These are phyloP conservation scores for Dacryopinax primogenitus DNA, from an alignment of 768 basidiomycete genomes.

Conservation along the genomic window DNA sequence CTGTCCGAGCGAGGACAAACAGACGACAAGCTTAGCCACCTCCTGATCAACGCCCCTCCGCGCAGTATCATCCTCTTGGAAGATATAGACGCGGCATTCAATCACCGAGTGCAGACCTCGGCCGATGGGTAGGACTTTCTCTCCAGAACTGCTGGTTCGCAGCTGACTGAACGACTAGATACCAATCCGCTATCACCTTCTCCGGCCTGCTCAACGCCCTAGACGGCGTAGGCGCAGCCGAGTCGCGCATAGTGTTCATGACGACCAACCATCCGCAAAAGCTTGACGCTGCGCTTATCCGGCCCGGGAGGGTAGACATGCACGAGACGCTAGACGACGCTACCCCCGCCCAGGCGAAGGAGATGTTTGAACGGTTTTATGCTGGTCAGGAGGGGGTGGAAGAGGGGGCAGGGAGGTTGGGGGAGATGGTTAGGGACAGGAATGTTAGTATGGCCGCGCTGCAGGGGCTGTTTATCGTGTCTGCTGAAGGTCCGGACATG, in stretches of 20 bases:
- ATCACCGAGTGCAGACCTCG: slow-evolving; percentile 74
- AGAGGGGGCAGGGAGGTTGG: slow-evolving; percentile 40
- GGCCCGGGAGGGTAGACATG: slow-evolving; percentile 90
- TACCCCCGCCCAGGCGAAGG: slow-evolving; percentile 59
- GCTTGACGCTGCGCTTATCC: slow-evolving; percentile 86
- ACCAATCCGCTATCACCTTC: slow-evolving; percentile 91
- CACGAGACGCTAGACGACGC: slow-evolving; percentile 77
- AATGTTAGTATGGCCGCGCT: slow-evolving; percentile 89
- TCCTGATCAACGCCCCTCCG: slow-evolving; percentile 86
- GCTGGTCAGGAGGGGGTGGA: slow-evolving; percentile 33
- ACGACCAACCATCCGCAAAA: slow-evolving; percentile 91
- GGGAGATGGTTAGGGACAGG: slow-evolving; percentile 43
- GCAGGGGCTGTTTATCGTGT: slow-evolving; percentile 88
- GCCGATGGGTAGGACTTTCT: slow-evolving; percentile 71
- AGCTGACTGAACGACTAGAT: slow-evolving; percentile 34
- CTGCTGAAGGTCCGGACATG: slow-evolving; percentile 23
- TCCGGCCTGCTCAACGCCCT: slow-evolving; percentile 94
- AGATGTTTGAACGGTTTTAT: slow-evolving; percentile 77
- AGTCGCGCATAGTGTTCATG: slow-evolving; percentile 97
- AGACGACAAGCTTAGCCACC: slow-evolving; percentile 90
- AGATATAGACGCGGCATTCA: slow-evolving; percentile 95
- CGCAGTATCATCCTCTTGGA: slow-evolving; percentile 91
- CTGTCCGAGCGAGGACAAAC: slow-evolving; percentile 90
- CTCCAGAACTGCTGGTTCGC: neutral
- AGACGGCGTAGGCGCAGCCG: slow-evolving; percentile 94